Conservation (phyloP, 2,329 filamentous ascomycete species). For the Fusarium falciforme region DNA sequence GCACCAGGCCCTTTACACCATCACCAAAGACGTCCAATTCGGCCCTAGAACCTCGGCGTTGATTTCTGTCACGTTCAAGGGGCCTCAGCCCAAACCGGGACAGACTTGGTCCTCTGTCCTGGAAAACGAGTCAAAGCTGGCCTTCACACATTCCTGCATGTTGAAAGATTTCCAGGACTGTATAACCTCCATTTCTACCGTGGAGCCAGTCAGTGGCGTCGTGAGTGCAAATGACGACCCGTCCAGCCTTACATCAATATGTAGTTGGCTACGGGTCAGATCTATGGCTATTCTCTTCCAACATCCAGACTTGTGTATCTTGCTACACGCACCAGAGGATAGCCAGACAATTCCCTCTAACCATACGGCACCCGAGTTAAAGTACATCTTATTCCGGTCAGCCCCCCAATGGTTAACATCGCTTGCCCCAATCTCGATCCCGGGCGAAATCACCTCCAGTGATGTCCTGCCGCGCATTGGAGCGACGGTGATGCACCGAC, state of each 20-base stretch:
- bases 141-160: constrained; percentile 52
- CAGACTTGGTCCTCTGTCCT: constrained; percentile 45
- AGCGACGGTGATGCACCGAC: constrained; percentile 40
- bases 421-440: constrained; percentile 41
- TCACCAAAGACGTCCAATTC: constrained; percentile 33
- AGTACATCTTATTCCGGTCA: constrained; percentile 53
- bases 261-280: constrained; percentile 50
- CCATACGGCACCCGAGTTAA: constrained; percentile 36
- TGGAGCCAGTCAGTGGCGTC: constrained; percentile 37
- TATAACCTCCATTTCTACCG: constrained; percentile 10
- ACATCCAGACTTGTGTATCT: constrained; percentile 47
- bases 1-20: not conserved
- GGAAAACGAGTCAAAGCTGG: constrained; percentile 35
- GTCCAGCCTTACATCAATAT: constrained; percentile 42
- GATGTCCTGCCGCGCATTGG: constrained; percentile 30
- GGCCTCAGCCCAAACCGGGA: not conserved
- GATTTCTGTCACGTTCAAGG: constrained; percentile 30
- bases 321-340: constrained; percentile 53
- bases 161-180: constrained; percentile 46
- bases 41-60: constrained; percentile 12
- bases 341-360: not conserved
- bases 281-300: constrained; percentile 52
- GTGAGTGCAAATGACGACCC: constrained; percentile 23
- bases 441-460: not conserved
- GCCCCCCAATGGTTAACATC: constrained; percentile 27